Percentiles rank a stretch among this genome's conserved stretches.
phyloP scores from a whole-genome alignment of 768 basidiomycete genomes.

The Boletus huronensis region DNA sequence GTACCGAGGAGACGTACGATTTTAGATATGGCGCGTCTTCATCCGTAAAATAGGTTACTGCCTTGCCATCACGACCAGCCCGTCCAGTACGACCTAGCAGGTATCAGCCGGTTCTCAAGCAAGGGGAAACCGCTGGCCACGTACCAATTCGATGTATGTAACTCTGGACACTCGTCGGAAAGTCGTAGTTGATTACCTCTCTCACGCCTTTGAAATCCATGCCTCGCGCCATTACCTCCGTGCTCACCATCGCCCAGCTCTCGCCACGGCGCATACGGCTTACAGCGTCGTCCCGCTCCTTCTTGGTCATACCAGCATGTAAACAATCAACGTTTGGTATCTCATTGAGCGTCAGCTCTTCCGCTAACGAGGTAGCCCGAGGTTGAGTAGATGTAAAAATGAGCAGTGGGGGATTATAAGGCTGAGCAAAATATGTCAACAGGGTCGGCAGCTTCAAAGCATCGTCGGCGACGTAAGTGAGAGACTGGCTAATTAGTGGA shows the following conservation, averaged over 20 bases:
- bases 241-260: slow-evolving; percentile 94
- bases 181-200: slow-evolving; percentile 96
- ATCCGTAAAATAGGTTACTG: slow-evolving; percentile 93
- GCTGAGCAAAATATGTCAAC: slow-evolving; percentile 70
- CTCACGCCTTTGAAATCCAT: slow-evolving; percentile 96
- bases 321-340: slow-evolving; percentile 83
- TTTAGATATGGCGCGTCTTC: slow-evolving; percentile 91
- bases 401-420: slow-evolving; percentile 87
- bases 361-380: slow-evolving; percentile 72
- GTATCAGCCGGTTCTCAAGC: slow-evolving; percentile 2
- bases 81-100: slow-evolving; percentile 84
- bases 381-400: slow-evolving; percentile 91
- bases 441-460: slow-evolving; percentile 92
- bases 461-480: slow-evolving; percentile 91
- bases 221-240: slow-evolving; percentile 96
- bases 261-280: slow-evolving; percentile 82
- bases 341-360: slow-evolving; percentile 77
- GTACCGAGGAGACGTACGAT: slow-evolving; percentile 49
- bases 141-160: slow-evolving; percentile 94
- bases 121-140: slow-evolving; percentile 7
- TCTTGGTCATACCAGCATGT: slow-evolving; percentile 85
- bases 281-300: slow-evolving; percentile 84
- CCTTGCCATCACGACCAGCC: slow-evolving; percentile 88
- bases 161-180: slow-evolving; percentile 92
- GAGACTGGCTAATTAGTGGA: slow-evolving; percentile 81